phyloP scores from a whole-genome alignment of 306 rosid species.

The Acacia acuminata region DNA sequence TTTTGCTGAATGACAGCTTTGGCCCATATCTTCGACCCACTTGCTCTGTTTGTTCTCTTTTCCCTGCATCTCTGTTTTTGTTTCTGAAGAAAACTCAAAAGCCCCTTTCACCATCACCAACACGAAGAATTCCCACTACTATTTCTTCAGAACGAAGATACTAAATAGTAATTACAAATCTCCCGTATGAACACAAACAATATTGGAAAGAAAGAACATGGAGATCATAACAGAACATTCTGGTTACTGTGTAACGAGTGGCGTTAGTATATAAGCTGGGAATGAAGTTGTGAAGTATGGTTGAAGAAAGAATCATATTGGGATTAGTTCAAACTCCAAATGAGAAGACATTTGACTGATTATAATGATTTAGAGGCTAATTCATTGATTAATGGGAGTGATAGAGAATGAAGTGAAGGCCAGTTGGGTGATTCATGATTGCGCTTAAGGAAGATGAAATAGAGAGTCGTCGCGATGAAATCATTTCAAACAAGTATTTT shows the following conservation, averaged over 20 bases:
- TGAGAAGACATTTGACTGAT: not conserved
- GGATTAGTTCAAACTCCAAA: not conserved
- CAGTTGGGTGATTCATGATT: not conserved
- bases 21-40: not conserved
- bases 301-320: not conserved
- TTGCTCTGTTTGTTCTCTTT: not conserved
- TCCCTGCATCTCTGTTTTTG: not conserved
- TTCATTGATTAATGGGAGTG: constrained; percentile 2
- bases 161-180: not conserved
- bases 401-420: not conserved
- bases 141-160: constrained; percentile 6
- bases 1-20: constrained; percentile 26
- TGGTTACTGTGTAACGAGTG: not conserved
- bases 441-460: no score
- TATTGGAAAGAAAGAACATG: constrained; percentile 18
- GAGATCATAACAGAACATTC: not conserved
- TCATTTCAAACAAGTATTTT: not conserved
- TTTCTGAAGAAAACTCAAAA: constrained; percentile 1
- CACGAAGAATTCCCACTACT: not conserved
- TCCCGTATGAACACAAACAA: not conserved
- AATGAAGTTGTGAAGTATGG: not conserved
- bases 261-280: not conserved
- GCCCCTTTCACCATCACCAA: constrained; percentile 17
- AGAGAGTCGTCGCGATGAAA: no score
- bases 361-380: not conserved